These are phyloP conservation scores for Ramaria rubella DNA, from an alignment of 768 basidiomycete species.

Conservation along the genomic window DNA sequence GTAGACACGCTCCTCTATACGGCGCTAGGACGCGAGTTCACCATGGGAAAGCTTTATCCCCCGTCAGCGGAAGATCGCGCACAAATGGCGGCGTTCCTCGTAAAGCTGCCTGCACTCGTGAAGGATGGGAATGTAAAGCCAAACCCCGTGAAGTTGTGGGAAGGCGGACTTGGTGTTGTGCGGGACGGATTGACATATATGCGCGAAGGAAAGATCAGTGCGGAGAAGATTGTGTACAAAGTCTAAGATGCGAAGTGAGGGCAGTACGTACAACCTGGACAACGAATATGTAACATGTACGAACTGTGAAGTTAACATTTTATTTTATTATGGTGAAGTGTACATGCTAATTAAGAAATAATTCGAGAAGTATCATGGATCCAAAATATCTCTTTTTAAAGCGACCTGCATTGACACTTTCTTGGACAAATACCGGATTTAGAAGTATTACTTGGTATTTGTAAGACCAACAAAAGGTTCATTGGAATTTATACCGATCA, in stretches of 20 bases:
- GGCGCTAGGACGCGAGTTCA: not conserved
- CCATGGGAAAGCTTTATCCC: not conserved
- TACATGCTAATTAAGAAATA: too few relatives aligned
- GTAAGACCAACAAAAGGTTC: conserved; percentile 19
- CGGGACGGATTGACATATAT: conserved; percentile 13
- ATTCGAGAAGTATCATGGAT: too few relatives aligned
- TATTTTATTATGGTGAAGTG: too few relatives aligned
- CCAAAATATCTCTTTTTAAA: too few relatives aligned
- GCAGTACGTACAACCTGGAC: too few relatives aligned
- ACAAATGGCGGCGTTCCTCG: not conserved
- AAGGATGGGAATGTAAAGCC: not conserved
- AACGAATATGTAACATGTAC: too few relatives aligned
- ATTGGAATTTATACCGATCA: conserved; percentile 37
- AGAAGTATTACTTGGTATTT: not conserved
- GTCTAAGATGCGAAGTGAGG: not conserved
- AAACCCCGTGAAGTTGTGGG: conserved; percentile 8
- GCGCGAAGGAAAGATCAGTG: conserved; percentile 12
- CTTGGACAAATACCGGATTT: conserved; percentile 22
- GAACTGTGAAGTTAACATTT: too few relatives aligned
- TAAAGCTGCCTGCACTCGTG: not conserved
- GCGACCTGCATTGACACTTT: conserved; percentile 21
- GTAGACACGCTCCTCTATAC: conserved; percentile 8
- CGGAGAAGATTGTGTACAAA: conserved; percentile 14
- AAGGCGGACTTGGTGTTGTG: conserved; percentile 11
- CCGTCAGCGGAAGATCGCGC: conserved; percentile 7